These are phyloP conservation scores for Zymoseptoria tritici DNA, from an alignment of 2,329 filamentous ascomycete genomes.

Conservation along the genomic window DNA sequence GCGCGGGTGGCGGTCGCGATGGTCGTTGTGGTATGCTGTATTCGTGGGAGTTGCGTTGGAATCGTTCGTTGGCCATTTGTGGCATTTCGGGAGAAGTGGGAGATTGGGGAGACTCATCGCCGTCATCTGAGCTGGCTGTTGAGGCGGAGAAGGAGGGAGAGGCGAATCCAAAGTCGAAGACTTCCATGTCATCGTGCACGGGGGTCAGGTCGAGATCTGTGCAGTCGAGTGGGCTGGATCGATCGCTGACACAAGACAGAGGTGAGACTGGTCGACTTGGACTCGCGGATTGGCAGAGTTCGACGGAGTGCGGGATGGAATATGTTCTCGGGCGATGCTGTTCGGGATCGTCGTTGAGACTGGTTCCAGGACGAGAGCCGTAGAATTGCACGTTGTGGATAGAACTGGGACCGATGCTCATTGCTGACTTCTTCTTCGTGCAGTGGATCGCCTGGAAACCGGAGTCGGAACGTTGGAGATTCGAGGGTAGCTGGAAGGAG, in stretches of 20 bases:
- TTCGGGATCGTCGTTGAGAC: slow-evolving; percentile 9
- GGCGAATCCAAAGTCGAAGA: slow-evolving; percentile 13
- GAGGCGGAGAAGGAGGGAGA: slow-evolving; percentile 30
- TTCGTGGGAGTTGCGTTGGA: neutral
- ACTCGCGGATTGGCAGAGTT: slow-evolving; percentile 13
- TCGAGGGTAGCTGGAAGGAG: neutral
- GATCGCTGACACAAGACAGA: slow-evolving; percentile 2
- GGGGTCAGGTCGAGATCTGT: slow-evolving; percentile 5
- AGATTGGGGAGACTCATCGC: neutral
- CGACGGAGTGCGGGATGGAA: slow-evolving; percentile 9
- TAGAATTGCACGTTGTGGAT: slow-evolving; percentile 21
- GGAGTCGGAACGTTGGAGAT: neutral
- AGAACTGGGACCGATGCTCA: slow-evolving; percentile 9
- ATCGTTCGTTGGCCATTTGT: neutral
- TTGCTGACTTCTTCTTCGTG: slow-evolving; percentile 2
- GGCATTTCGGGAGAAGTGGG: neutral
- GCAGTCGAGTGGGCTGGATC: neutral
- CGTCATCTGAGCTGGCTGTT: slow-evolving; percentile 25
- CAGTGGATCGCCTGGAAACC: neutral
- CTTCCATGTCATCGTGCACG: slow-evolving; percentile 5
- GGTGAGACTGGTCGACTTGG: slow-evolving; percentile 8
- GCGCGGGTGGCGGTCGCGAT: neutral
- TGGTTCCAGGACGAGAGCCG: slow-evolving; percentile 15
- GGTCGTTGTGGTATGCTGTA: neutral
- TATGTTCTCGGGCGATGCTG: slow-evolving; percentile 14